These are phyloP conservation scores for Simplicillium aogashimaense DNA, from an alignment of 2,329 filamentous ascomycete genomes.

Conservation along the genomic window DNA sequence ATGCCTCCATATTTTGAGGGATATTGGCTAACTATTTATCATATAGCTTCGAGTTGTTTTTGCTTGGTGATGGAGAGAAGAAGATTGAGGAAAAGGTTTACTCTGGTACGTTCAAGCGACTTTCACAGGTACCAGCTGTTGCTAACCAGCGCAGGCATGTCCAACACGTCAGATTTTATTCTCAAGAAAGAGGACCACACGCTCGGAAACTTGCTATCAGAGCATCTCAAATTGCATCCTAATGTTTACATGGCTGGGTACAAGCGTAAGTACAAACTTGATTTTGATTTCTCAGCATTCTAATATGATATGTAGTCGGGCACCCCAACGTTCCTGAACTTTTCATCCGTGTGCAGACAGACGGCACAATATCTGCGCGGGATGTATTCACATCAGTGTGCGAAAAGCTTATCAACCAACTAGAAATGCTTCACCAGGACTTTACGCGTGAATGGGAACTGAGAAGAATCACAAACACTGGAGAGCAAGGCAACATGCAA, in stretches of 20 bases:
- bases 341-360: slow-evolving; percentile 77
- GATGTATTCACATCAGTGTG: slow-evolving; percentile 76
- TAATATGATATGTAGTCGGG: slow-evolving; percentile 27
- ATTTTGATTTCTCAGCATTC: no score
- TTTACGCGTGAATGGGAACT: slow-evolving; percentile 91
- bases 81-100: slow-evolving; percentile 86
- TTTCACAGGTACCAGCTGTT: neutral
- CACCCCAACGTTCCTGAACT: slow-evolving; percentile 54
- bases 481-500: slow-evolving; percentile 41
- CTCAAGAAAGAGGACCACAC: slow-evolving; percentile 97
- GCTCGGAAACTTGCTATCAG: slow-evolving; percentile 78
- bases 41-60: slow-evolving; percentile 81
- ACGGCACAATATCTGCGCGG: slow-evolving; percentile 79
- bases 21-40: neutral
- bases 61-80: slow-evolving; percentile 80
- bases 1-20: neutral
- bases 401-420: slow-evolving; percentile 71
- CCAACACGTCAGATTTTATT: slow-evolving; percentile 90
- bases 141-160: slow-evolving; percentile 48
- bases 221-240: slow-evolving; percentile 73
- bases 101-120: slow-evolving; percentile 56
- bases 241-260: slow-evolving; percentile 89
- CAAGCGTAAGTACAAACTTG: slow-evolving; percentile 49
- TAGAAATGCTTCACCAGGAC: slow-evolving; percentile 71
- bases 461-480: slow-evolving; percentile 69